Base-by-base conservation (phyloP, 306 rosid genomes). In the Coriaria nepalensis region DNA sequence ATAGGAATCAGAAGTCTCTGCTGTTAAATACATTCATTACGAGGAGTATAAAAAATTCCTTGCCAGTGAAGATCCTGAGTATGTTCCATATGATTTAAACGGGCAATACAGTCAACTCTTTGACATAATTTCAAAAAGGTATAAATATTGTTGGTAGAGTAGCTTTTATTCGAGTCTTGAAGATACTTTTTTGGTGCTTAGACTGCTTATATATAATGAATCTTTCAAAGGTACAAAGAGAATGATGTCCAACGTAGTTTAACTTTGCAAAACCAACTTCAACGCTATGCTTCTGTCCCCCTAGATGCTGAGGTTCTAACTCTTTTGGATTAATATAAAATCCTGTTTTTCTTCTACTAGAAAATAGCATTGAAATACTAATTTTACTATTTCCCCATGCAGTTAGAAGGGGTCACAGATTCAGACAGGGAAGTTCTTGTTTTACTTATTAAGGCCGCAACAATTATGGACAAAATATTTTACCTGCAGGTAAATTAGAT, bases 1-100 rank as follows among this genome's bases (percentile, higher is more conserved):
- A 65, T 55, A 84, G 97, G 95, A 90, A 77, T 7, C 77, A 7
- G 97, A 90, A 78, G 95, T 90, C 41, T 84, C 97, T 57, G 95
- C 87, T 41, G 86, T 84, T 68, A 90, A 90, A 68, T 90, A 90
- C 62, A 73, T 90, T 29, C 38, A 64, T 62, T 90, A 81, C 50
- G 71, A 64, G 60, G 90, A 84, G 66, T 90, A 84, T 58, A 79
- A 61, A 71, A 66, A 49, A 44, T 52, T 74, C 61, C 80, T 90
- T 43, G 80, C 82, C 45, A 73, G 74, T 47, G 79, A 70, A 68
- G 87, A 84, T 79, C 75, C 82, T 42, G 77, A 56, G 0, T 84
- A 77, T 51, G 93, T 79, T 44, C 94, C 93, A 13, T 72, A 75
- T 44, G 95, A 90, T 58, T 79, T 81, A 56, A 40, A 66, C 71